Evolutionary conservation across 2,329 filamentous ascomycete species (phyloP).

Genomic region (Scedosporium aurantiacum): DNA sequence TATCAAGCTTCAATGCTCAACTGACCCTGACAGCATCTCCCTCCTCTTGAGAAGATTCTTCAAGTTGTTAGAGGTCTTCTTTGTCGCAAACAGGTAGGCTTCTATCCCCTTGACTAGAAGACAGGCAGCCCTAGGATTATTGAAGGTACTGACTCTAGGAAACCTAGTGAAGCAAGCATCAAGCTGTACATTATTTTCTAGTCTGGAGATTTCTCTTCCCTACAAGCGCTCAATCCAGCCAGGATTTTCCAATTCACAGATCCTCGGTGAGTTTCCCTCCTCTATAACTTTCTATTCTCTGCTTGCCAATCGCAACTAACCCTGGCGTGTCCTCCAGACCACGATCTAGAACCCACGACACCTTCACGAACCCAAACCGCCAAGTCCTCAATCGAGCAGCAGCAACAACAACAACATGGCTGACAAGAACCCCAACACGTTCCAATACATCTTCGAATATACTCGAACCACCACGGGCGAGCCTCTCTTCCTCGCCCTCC

Average conservation of each 20-base stretch:
- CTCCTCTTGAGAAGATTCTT: no score
- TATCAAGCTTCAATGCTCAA: no score
- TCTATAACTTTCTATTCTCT: background rate
- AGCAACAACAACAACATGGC: background rate
- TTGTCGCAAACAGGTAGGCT: no score
- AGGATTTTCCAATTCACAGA: background rate
- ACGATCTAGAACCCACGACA: background rate
- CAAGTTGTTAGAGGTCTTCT: no score
- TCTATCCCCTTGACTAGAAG: no score
- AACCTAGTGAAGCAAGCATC: background rate
- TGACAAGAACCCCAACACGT: background rate
- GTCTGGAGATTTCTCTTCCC: no score
- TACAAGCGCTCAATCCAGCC: no score
- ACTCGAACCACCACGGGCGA: background rate
- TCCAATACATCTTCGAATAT: constrained; percentile 22
- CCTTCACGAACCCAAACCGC: background rate
- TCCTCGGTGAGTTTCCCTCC: background rate
- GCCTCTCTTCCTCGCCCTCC: constrained; percentile 23
- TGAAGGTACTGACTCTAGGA: background rate
- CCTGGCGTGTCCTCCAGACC: background rate
- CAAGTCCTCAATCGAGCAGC: background rate
- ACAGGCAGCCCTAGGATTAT: background rate
- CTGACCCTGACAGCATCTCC: no score
- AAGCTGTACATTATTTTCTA: no score
- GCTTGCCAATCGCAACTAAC: background rate